These are phyloP conservation scores for Xylaria curta DNA, from an alignment of 495 filamentous ascomycete species.

Conservation along the genomic window DNA sequence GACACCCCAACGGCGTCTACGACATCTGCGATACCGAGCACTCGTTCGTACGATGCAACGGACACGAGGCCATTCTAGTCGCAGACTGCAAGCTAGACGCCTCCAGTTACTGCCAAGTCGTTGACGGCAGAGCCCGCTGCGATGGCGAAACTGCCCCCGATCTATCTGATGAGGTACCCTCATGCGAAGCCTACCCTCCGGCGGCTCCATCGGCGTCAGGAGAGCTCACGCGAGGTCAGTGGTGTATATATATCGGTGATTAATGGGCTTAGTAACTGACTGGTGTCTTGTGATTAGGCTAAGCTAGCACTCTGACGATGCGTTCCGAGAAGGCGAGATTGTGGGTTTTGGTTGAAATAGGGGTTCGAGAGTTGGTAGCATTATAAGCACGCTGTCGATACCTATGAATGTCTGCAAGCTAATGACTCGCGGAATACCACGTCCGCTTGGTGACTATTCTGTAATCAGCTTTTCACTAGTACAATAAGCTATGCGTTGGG, in stretches of 20 bases:
- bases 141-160: constrained; percentile 11
- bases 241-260: neutral
- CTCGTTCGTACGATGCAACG: constrained; percentile 23
- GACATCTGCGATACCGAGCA: constrained; percentile 26
- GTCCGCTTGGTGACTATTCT: neutral
- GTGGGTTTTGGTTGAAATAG: neutral
- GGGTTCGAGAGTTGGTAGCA: neutral
- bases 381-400: neutral
- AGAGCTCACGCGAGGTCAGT: neutral
- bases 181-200: neutral
- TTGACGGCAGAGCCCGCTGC: constrained; percentile 16
- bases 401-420: neutral
- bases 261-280: neutral
- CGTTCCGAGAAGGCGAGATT: neutral
- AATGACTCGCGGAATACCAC: neutral
- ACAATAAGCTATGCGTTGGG: neutral
- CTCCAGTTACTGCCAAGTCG: constrained; percentile 12
- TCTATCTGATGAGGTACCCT: neutral
- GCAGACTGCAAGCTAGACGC: constrained; percentile 1
- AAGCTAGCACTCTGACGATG: neutral
- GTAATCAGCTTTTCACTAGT: neutral
- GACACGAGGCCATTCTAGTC: constrained; percentile 15
- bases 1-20: constrained; percentile 12
- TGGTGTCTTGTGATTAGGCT: neutral
- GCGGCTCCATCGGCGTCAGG: neutral